Conservation (phyloP, 495 filamentous ascomycete species). For the Melanomma pulvis-pyrius region DNA sequence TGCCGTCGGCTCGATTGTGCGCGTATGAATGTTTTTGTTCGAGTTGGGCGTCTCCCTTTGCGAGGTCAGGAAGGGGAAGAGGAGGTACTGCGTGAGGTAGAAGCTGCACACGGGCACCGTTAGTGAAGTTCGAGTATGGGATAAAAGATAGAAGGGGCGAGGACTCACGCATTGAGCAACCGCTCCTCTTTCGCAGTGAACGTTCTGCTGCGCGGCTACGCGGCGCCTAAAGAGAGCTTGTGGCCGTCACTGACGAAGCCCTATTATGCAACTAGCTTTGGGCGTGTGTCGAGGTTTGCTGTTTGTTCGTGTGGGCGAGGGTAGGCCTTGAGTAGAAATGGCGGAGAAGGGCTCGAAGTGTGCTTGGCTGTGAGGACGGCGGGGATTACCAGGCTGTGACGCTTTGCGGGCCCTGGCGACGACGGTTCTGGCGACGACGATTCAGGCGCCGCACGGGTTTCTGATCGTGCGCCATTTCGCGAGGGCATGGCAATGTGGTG, state of each 20-base stretch:
- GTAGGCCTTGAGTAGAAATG: too few species aligned
- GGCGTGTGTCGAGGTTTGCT: too few species aligned
- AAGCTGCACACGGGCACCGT: constrained; percentile 10
- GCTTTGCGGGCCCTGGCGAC: not conserved
- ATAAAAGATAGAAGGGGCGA: not conserved
- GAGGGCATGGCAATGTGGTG: not conserved
- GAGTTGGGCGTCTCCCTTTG: constrained; percentile 19
- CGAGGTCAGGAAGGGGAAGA: constrained; percentile 20
- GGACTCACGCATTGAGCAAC: constrained; percentile 3
- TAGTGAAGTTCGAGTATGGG: too few species aligned
- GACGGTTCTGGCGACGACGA: too few species aligned
- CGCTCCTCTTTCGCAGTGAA: not conserved
- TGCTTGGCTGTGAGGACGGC: not conserved
- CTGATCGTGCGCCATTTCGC: constrained; percentile 1
- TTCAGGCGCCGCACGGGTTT: constrained; percentile 2
- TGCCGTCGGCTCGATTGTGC: constrained; percentile 4
- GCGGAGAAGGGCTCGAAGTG: not conserved
- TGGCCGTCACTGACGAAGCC: too few species aligned
- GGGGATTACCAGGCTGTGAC: not conserved
- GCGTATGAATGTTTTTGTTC: constrained; percentile 12
- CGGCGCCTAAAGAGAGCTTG: too few species aligned
- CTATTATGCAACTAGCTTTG: too few species aligned
- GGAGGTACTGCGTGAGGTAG: constrained; percentile 2
- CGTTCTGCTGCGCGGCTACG: too few species aligned
- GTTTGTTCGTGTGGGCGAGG: too few species aligned